These are phyloP conservation scores for Starmerella powellii DNA, from an alignment of 805 yeast genomes.

Conservation along the genomic window DNA sequence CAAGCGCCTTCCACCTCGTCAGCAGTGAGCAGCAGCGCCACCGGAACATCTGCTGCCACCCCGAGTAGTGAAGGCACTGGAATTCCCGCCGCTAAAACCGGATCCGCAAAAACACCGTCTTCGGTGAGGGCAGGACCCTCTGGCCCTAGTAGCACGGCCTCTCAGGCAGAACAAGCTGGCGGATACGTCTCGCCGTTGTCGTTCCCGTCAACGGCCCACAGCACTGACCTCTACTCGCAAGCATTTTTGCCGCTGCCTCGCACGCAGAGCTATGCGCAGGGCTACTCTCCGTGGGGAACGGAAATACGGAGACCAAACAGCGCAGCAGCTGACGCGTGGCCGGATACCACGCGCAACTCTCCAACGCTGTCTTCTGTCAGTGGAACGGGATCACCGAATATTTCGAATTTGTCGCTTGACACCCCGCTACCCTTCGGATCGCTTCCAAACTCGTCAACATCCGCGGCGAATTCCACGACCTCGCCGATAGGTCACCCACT, in stretches of 20 bases:
- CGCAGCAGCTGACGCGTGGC: slow-evolving; percentile 20
- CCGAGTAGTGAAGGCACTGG: too few relatives aligned
- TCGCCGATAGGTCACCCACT: slow-evolving; percentile 14
- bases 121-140: too few relatives aligned
- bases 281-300: slow-evolving; percentile 19
- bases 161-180: neutral
- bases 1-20: neutral
- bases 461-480: too few relatives aligned
- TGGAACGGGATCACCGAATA: slow-evolving; percentile 5
- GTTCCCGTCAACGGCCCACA: slow-evolving; percentile 11
- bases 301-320: slow-evolving; percentile 17
- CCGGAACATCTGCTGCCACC: too few relatives aligned
- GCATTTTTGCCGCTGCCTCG: slow-evolving; percentile 19
- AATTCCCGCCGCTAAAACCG: too few relatives aligned
- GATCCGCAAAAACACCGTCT: too few relatives aligned
- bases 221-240: slow-evolving; percentile 21
- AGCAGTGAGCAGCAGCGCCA: neutral
- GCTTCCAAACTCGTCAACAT: neutral
- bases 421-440: slow-evolving; percentile 3
- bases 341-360: slow-evolving; percentile 10
- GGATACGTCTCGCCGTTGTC: slow-evolving; percentile 11
- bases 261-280: slow-evolving; percentile 2
- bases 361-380: slow-evolving; percentile 6
- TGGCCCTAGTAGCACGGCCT: too few relatives aligned
- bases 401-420: slow-evolving; percentile 6